These are phyloP conservation scores for Backusella circina DNA, from an alignment of 192 early-diverging fungal genomes.

Conservation along the genomic window DNA sequence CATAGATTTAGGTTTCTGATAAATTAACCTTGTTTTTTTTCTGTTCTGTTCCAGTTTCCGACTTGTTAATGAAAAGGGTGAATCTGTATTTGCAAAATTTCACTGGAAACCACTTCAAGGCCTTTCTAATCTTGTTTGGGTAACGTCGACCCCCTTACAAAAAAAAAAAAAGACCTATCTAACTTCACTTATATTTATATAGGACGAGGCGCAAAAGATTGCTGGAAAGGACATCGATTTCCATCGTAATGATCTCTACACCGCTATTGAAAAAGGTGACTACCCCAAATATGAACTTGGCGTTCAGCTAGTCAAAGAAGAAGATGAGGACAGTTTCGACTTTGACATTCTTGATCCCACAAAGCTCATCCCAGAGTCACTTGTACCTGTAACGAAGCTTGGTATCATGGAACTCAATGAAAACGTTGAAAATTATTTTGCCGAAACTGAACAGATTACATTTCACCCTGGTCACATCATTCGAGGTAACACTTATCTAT, in stretches of 20 bases:
- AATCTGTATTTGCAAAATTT: constrained; percentile 42
- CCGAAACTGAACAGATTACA: constrained; percentile 46
- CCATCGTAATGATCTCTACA: constrained; percentile 37
- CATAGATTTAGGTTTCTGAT: background rate
- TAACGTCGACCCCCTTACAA: background rate
- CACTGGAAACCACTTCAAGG: constrained; percentile 42
- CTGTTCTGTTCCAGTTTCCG: constrained; percentile 21
- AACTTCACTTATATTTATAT: background rate
- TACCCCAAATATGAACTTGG: constrained; percentile 42
- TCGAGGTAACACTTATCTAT: constrained; percentile 16
- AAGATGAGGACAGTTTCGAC: constrained; percentile 27
- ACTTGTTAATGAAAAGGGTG: constrained; percentile 41
- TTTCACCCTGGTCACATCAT: constrained; percentile 37
- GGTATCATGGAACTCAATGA: constrained; percentile 43
- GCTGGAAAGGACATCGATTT: constrained; percentile 43
- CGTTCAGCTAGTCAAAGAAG: constrained; percentile 35
- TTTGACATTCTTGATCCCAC: constrained; percentile 47
- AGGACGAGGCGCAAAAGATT: constrained; percentile 41
- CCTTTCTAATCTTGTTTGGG: constrained; percentile 20
- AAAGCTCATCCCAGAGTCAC: constrained; percentile 43
- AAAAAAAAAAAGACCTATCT: background rate
- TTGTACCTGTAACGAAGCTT: constrained; percentile 32
- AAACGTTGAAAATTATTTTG: constrained; percentile 42
- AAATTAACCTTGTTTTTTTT: background rate
- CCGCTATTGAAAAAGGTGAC: constrained; percentile 31